Conservation (phyloP, 2,329 filamentous ascomycete genomes). For the Fusarium temperatum region DNA sequence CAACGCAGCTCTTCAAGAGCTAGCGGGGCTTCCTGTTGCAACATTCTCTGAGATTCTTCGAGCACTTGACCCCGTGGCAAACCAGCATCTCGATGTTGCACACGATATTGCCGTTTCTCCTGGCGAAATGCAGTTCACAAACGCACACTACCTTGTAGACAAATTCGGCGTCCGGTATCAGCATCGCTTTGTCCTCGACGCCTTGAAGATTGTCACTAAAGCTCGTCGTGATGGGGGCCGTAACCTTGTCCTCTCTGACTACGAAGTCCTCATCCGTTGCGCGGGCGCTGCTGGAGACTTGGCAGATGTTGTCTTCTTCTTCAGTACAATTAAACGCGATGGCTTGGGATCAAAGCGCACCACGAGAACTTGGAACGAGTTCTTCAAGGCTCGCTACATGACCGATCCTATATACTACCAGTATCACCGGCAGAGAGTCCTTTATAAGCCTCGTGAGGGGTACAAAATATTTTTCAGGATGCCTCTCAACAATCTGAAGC, state of each 20-base stretch:
- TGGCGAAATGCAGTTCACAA: conserved; percentile 53
- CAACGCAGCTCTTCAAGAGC: conserved; percentile 43
- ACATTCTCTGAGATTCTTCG: conserved; percentile 72
- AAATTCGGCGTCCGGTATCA: conserved; percentile 56
- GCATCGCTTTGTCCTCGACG: conserved; percentile 50
- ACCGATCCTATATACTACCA: conserved; percentile 58
- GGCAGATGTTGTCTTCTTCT: conserved; percentile 47
- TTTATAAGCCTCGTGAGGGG: conserved; percentile 52
- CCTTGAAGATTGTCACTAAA: conserved; percentile 47
- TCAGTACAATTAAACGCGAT: conserved; percentile 39
- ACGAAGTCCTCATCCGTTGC: conserved; percentile 55
- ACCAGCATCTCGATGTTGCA: conserved; percentile 59
- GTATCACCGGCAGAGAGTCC: conserved; percentile 53
- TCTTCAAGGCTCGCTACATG: conserved; percentile 58
- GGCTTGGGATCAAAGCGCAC: conserved; percentile 45
- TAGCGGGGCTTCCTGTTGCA: conserved; percentile 57
- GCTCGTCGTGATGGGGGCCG: conserved; percentile 44
- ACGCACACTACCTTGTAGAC: conserved; percentile 51
- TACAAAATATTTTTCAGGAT: conserved; percentile 35
- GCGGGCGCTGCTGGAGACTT: conserved; percentile 57
- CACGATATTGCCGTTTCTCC: conserved; percentile 51
- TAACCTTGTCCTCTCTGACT: conserved; percentile 52
- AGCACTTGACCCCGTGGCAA: conserved; percentile 65
- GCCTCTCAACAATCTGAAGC: conserved; percentile 30
- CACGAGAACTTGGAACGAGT: conserved; percentile 54